A percentile compares a stretch with the other conserved stretches of the same genome.
Evolutionary conservation across 78 protist genomes (phyloP).

Genomic region (Pigoraptor vietnamica): DNA sequence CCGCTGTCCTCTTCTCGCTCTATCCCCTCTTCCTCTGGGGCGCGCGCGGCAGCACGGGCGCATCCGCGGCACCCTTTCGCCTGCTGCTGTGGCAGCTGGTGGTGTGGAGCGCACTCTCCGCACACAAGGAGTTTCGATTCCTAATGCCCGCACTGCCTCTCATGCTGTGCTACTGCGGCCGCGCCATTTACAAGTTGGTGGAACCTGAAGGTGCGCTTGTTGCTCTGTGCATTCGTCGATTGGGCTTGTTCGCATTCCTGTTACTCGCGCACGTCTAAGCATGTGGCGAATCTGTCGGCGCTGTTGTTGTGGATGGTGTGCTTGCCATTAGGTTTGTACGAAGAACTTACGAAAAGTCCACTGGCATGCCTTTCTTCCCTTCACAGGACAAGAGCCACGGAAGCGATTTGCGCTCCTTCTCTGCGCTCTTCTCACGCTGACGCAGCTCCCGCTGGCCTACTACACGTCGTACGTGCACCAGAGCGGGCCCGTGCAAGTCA

Average conservation of each 20-base stretch:
- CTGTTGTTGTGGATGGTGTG: too few relatives aligned
- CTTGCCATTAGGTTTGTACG: too few relatives aligned
- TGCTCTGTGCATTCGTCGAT: too few relatives aligned
- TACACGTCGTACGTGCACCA: slow-evolving; percentile 29
- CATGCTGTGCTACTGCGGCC: background rate
- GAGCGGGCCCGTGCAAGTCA: slow-evolving; percentile 18
- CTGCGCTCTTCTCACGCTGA: background rate
- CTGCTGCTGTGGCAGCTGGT: background rate
- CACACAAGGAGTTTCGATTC: slow-evolving; percentile 67
- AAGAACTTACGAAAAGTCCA: too few relatives aligned
- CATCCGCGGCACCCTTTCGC: background rate
- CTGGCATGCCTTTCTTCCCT: too few relatives aligned
- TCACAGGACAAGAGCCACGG: too few relatives aligned
- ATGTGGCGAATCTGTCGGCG: too few relatives aligned
- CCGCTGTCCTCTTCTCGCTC: slow-evolving; percentile 25
- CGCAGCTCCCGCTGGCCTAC: background rate
- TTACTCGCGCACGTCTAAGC: too few relatives aligned
- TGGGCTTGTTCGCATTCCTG: too few relatives aligned
- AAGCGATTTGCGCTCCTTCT: too few relatives aligned
- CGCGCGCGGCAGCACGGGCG: background rate
- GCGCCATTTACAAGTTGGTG: background rate
- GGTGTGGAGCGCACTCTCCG: background rate
- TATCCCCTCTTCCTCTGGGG: background rate
- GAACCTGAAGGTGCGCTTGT: background rate
- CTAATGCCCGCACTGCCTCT: slow-evolving; percentile 49